Percentiles rank a stretch among this genome's conserved stretches.
phyloP scores from a whole-genome alignment of 2,329 filamentous ascomycete species.

The Fusarium haematococcum region DNA sequence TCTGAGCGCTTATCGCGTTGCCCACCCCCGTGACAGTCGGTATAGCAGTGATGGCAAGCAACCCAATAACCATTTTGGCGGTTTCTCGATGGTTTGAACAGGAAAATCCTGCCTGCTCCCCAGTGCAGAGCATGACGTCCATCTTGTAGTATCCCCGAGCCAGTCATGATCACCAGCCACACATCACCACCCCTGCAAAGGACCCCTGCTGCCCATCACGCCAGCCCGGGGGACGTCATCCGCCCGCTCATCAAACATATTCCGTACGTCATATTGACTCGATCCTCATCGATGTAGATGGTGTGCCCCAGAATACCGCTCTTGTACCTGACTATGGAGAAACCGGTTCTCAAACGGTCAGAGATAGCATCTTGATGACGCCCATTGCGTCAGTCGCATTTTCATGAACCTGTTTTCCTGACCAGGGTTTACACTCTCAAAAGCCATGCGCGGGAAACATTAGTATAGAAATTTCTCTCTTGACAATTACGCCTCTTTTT shows the following conservation, averaged over 20 bases:
- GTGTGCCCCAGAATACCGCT: neutral
- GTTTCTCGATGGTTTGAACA: constrained; percentile 18
- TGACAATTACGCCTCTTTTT: constrained; percentile 6
- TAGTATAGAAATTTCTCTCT: constrained; percentile 18
- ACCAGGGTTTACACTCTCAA: constrained; percentile 33
- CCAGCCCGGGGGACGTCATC: constrained; percentile 26
- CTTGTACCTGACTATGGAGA: constrained; percentile 21
- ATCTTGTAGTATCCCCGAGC: constrained; percentile 28
- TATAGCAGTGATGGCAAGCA: constrained; percentile 64
- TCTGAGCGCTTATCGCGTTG: constrained; percentile 67
- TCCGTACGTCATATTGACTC: constrained; percentile 36
- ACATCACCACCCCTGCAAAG: constrained; percentile 26
- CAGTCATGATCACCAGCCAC: constrained; percentile 33
- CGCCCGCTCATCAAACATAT: constrained; percentile 2
- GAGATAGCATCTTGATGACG: constrained; percentile 33
- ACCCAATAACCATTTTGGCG: constrained; percentile 60
- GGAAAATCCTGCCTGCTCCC: neutral
- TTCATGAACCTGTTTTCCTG: constrained; percentile 36
- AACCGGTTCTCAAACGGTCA: constrained; percentile 38
- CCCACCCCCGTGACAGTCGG: constrained; percentile 68
- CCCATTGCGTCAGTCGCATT: constrained; percentile 42
- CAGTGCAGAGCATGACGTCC: constrained; percentile 34
- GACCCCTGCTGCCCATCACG: neutral
- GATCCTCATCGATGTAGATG: constrained; percentile 2
- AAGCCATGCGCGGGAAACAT: constrained; percentile 23